Percentiles rank a stretch among this genome's conserved stretches.
phyloP scores from a whole-genome alignment of 768 basidiomycete species.

The Amanita fuliginea region DNA sequence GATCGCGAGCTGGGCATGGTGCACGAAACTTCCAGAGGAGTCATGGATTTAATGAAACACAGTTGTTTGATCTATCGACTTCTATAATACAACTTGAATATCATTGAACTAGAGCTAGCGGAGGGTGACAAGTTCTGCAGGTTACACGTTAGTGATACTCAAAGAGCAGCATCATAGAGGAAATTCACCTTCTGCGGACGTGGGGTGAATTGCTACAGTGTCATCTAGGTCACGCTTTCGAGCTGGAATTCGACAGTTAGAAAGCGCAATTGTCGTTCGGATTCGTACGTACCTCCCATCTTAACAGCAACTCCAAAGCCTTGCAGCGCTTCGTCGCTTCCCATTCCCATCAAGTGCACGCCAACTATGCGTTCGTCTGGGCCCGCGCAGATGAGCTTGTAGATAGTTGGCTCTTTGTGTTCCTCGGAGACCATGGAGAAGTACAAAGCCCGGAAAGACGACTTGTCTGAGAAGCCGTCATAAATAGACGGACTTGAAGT shows the following conservation, averaged over 20 bases:
- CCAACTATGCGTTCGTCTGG: slow-evolving; percentile 95
- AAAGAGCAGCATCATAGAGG: neutral
- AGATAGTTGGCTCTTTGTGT: slow-evolving; percentile 91
- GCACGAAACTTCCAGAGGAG: too few relatives aligned
- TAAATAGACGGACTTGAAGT: neutral
- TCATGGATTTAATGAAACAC: slow-evolving; percentile 13
- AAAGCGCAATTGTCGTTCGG: slow-evolving; percentile 8
- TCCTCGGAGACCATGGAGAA: slow-evolving; percentile 82
- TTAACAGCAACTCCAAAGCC: slow-evolving; percentile 97
- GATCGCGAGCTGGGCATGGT: slow-evolving; percentile 49
- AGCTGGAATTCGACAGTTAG: slow-evolving; percentile 24
- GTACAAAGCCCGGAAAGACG: slow-evolving; percentile 75
- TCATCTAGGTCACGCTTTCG: slow-evolving; percentile 76
- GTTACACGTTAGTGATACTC: slow-evolving; percentile 11
- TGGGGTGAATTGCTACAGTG: slow-evolving; percentile 89
- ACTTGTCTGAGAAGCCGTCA: slow-evolving; percentile 46
- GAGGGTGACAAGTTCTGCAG: slow-evolving; percentile 47
- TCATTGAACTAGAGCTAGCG: slow-evolving; percentile 19
- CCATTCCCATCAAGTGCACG: slow-evolving; percentile 83
- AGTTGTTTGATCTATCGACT: neutral
- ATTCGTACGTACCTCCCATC: slow-evolving; percentile 55
- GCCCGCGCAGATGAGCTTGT: slow-evolving; percentile 84
- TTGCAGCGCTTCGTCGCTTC: slow-evolving; percentile 92
- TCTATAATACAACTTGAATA: neutral
- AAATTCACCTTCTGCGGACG: slow-evolving; percentile 63